Conservation (phyloP, 106 monocot genomes). For the Iris macrosiphon region DNA sequence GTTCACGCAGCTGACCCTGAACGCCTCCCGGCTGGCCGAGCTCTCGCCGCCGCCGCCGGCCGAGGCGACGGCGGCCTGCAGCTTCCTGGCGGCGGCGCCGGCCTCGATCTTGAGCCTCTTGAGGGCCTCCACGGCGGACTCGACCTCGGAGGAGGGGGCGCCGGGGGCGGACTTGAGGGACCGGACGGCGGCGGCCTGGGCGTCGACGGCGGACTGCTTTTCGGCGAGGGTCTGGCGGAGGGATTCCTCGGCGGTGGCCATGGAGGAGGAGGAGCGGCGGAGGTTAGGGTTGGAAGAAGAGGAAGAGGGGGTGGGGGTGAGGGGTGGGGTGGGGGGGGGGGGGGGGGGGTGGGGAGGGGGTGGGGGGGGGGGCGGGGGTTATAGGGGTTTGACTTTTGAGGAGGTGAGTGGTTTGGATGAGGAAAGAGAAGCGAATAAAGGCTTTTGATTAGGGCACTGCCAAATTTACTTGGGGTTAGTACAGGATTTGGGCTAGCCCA, state of each 20-base stretch:
- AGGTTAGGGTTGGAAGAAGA: too few species aligned
- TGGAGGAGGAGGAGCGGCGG: neutral
- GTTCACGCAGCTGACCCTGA: constrained; percentile 62
- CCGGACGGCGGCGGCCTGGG: constrained; percentile 56
- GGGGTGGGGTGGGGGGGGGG: neutral
- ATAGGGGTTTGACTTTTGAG: too few species aligned
- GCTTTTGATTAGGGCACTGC: too few species aligned
- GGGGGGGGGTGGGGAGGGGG: neutral
- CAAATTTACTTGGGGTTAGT: too few species aligned
- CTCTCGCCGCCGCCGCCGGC: constrained; percentile 8
- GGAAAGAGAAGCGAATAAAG: too few species aligned
- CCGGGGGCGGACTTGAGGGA: constrained; percentile 34
- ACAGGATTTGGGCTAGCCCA: too few species aligned
- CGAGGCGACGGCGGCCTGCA: constrained; percentile 33
- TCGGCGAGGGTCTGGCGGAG: constrained; percentile 47
- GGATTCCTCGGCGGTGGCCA: constrained; percentile 27
- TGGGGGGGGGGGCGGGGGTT: too few species aligned
- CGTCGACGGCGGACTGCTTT: constrained; percentile 43
- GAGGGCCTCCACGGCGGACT: constrained; percentile 52
- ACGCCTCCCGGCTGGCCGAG: constrained; percentile 36
- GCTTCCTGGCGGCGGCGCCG: constrained; percentile 35
- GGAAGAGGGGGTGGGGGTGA: neutral
- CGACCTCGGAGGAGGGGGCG: constrained; percentile 33
- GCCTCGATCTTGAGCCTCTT: constrained; percentile 63
- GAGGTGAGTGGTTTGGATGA: too few species aligned